Base-by-base conservation (phyloP, 257 asterid genomes). In the Solanum appendiculatum region DNA sequence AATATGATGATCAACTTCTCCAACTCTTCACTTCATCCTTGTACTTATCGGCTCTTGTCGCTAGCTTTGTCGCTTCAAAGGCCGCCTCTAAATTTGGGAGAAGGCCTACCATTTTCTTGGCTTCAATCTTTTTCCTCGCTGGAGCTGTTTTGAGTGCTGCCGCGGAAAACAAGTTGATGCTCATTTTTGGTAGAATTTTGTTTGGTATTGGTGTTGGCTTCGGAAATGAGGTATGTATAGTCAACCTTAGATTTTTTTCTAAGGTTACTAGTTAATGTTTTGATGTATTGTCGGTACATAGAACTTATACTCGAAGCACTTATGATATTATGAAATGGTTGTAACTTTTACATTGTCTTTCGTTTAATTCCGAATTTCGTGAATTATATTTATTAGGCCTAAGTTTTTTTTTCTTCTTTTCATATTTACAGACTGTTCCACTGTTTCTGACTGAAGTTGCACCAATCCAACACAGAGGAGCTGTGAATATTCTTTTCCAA, bases 1-100 rank as follows among this genome's bases (percentile, higher is more conserved):
- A 92, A 88, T 93, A 88, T 63, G 89, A 93, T 13, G 85, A 92
- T 64, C 93, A 91, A 86, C 23, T 69, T 7, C 93, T 93, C 54
- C 93, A 92, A 37, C 84, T 91, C 11, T 93, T 93, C 87, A 93
- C 96, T 33, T 93, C 95, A n/a, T 91, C 95, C 29, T 75, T 93
- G n/a, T 93, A 93, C 86, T 87, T 93, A 15, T 82, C 96, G 23
- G 95, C 93, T 73, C 70, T 93, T 46, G 91, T 91, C 1, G 89
- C 92, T n/a, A 88, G 93, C 69, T 92, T 89, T 77, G 33, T 84
- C 4, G 96, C 96, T 31, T 89, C 95, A 6, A 29, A 69, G 14
- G 51, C 78, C 0, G 91, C 93, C 87, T 88, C 88, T n/a, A 85
- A 27, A 20, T 87, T 86, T 16, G 96, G 95, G 56, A 87, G 96